Conservation (phyloP, 176 grass and related monocot genomes). For the Eragrostis nindensis region DNA sequence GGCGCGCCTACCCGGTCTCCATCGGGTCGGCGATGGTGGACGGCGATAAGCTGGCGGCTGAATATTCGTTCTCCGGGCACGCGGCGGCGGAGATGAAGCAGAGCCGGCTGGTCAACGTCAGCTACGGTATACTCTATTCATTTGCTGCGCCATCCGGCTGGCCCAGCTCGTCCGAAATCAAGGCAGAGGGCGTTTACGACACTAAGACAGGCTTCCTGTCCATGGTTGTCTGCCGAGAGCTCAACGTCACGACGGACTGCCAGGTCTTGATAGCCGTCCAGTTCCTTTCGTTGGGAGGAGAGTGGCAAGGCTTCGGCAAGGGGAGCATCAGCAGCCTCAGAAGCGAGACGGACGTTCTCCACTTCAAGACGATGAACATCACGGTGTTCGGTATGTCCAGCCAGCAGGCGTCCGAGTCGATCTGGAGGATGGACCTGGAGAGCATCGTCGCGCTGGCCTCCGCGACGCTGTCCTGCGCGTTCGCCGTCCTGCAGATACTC, state of each 20-base stretch:
- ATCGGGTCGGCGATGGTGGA: conserved; percentile 38
- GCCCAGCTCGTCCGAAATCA: not conserved
- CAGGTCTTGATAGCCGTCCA: conserved; percentile 44
- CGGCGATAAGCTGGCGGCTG: not conserved
- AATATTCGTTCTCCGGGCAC: not conserved
- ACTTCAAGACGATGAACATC: conserved; percentile 46
- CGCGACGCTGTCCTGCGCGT: conserved; percentile 55
- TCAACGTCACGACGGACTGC: conserved; percentile 53
- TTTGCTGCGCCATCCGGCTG: not conserved
- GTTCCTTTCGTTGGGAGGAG: conserved; percentile 31
- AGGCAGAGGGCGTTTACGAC: conserved; percentile 74
- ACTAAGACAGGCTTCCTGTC: conserved; percentile 43
- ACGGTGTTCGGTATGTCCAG: conserved; percentile 10
- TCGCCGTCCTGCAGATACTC: conserved; percentile 53
- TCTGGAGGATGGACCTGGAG: conserved; percentile 53
- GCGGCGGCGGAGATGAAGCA: not conserved
- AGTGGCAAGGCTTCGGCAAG: not conserved
- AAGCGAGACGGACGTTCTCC: conserved; percentile 44
- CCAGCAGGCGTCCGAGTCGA: not conserved
- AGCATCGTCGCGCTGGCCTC: conserved; percentile 43
- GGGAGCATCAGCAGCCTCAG: conserved; percentile 69
- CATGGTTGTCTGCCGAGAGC: conserved; percentile 54
- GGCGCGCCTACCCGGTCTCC: conserved; percentile 23
- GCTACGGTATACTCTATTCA: conserved; percentile 29
- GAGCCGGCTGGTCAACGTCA: conserved; percentile 39